Conservation (phyloP, 352 stramenopile genomes). For the Globisporangium nodosum region DNA sequence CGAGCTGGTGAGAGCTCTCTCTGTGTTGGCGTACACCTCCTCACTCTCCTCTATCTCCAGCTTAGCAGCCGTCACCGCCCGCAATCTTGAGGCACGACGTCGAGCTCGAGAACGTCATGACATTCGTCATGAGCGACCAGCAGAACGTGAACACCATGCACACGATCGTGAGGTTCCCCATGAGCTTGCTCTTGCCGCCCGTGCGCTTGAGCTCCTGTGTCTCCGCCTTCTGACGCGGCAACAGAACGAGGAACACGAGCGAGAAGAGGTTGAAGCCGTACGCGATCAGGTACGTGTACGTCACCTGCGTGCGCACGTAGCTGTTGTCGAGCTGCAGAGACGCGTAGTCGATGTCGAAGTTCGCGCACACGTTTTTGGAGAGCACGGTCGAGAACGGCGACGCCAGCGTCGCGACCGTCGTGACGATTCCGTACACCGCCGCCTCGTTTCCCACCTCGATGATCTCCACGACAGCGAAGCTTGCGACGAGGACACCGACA, state of each 20-base stretch:
- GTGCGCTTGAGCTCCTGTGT: slow-evolving; percentile 21
- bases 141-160: slow-evolving; percentile 13
- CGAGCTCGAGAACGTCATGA: slow-evolving; percentile 17
- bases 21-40: too few relatives aligned
- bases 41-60: slow-evolving; percentile 8
- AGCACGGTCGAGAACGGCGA: slow-evolving; percentile 16
- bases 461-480: slow-evolving; percentile 17
- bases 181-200: slow-evolving; percentile 15
- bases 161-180: slow-evolving; percentile 14
- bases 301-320: slow-evolving; percentile 17
- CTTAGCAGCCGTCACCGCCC: slow-evolving; percentile 30
- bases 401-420: slow-evolving; percentile 16
- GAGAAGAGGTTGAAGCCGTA: slow-evolving; percentile 19
- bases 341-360: slow-evolving; percentile 13
- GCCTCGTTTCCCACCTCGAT: slow-evolving; percentile 18
- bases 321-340: slow-evolving; percentile 14
- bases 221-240: slow-evolving; percentile 23
- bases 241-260: slow-evolving; percentile 14
- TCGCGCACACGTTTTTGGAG: slow-evolving; percentile 11
- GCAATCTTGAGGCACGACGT: slow-evolving; percentile 11
- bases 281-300: slow-evolving; percentile 17
- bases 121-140: slow-evolving; percentile 20
- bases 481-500: slow-evolving; percentile 11
- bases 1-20: too few relatives aligned
- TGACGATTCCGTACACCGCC: slow-evolving; percentile 16